phyloP scores from a whole-genome alignment of 139 green algal species.

The Coelastrella sp. region DNA sequence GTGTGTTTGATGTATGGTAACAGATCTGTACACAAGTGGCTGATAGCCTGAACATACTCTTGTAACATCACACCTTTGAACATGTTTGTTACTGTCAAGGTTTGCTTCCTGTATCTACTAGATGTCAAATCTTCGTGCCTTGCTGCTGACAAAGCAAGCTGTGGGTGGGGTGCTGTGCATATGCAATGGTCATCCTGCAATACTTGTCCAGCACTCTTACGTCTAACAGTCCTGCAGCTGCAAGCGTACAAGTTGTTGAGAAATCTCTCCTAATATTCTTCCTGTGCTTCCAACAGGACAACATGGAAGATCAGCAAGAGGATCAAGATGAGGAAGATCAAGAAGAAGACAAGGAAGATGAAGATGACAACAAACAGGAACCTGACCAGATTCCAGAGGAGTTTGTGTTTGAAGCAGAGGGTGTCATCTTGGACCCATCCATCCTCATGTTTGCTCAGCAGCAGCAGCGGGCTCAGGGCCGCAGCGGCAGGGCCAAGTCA shows the following conservation, averaged over 20 bases:
- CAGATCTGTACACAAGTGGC: background rate
- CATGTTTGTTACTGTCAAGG: no score
- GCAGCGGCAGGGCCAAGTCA: conserved; percentile 93
- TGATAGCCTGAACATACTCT: no score
- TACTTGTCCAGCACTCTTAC: no score
- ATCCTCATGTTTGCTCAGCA: conserved; percentile 94
- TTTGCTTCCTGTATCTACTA: no score
- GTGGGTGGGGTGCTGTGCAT: no score
- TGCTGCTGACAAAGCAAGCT: no score
- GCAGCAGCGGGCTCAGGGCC: conserved; percentile 92
- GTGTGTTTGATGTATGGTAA: background rate
- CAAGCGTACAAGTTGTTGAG: no score
- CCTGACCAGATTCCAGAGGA: conserved; percentile 89
- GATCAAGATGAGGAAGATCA: conserved; percentile 85
- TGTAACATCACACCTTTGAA: no score
- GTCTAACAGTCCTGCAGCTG: no score
- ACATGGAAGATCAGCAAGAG: conserved; percentile 74
- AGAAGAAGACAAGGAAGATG: conserved; percentile 77
- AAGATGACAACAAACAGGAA: conserved; percentile 53
- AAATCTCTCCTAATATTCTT: no score
- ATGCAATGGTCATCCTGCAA: no score
- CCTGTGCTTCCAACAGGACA: conserved; percentile 48
- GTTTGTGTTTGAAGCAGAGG: conserved; percentile 99
- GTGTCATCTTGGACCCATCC: conserved; percentile 91
- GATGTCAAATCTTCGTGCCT: no score